Percentiles rank a stretch among this genome's conserved stretches.
phyloP scores from a whole-genome alignment of 2,329 filamentous ascomycete species.

The Monosporascus sp. region DNA sequence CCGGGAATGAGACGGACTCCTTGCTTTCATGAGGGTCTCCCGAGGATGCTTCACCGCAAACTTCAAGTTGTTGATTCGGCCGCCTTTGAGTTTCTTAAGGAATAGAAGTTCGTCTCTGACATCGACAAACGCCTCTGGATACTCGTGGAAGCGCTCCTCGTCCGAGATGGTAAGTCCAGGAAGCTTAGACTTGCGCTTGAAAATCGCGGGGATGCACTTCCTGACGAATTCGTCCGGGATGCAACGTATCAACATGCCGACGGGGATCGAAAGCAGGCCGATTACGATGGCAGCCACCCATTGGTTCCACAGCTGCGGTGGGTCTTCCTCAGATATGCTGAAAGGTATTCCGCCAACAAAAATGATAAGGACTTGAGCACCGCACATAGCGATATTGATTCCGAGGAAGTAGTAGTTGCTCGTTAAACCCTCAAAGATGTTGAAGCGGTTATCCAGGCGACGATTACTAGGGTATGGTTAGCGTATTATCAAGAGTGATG shows the following conservation, averaged over 20 bases:
- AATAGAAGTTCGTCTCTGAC: slow-evolving; percentile 77
- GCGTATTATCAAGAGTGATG: slow-evolving; percentile 8
- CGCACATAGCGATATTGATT: slow-evolving; percentile 84
- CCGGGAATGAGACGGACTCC: slow-evolving; percentile 59
- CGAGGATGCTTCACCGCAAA: slow-evolving; percentile 73
- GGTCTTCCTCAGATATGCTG: slow-evolving; percentile 52
- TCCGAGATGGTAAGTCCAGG: slow-evolving; percentile 59
- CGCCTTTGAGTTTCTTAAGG: slow-evolving; percentile 74
- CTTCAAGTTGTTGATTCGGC: slow-evolving; percentile 74
- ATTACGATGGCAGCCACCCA: slow-evolving; percentile 87
- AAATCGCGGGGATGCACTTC: slow-evolving; percentile 45
- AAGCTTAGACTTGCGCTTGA: slow-evolving; percentile 45
- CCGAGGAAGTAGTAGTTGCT: slow-evolving; percentile 84
- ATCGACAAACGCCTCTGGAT: slow-evolving; percentile 67
- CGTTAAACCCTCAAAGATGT: slow-evolving; percentile 85
- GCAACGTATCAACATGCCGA: slow-evolving; percentile 75
- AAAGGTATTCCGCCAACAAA: slow-evolving; percentile 81
- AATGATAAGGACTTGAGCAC: slow-evolving; percentile 83
- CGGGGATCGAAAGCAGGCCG: slow-evolving; percentile 76
- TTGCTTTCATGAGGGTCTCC: slow-evolving; percentile 60
- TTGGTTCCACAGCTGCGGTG: slow-evolving; percentile 60
- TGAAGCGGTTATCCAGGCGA: slow-evolving; percentile 88
- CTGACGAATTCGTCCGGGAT: slow-evolving; percentile 68
- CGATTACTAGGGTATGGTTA: slow-evolving; percentile 58
- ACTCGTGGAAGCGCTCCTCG: slow-evolving; percentile 59